These are phyloP conservation scores for Ascochyta clinopodiicola DNA, from an alignment of 2,329 filamentous ascomycete species.

Conservation along the genomic window DNA sequence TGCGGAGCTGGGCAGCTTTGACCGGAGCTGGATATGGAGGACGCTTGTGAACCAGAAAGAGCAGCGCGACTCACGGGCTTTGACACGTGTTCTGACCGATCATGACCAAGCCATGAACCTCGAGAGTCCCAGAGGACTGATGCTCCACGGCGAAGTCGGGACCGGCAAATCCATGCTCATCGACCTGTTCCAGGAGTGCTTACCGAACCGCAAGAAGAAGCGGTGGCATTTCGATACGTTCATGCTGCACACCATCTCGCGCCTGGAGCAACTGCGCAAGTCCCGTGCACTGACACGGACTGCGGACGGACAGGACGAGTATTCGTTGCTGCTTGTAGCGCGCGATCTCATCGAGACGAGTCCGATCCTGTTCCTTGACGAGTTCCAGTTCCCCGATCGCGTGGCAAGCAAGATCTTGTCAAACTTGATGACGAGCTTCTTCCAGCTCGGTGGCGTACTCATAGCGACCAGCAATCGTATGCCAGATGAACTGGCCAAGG, in stretches of 20 bases:
- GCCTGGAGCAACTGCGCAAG: constrained; percentile 69
- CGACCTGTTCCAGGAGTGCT: constrained; percentile 77
- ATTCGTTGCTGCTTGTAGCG: constrained; percentile 76
- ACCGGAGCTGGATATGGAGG: constrained; percentile 60
- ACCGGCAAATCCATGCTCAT: constrained; percentile 87
- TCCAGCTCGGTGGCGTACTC: constrained; percentile 80
- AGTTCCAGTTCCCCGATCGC: constrained; percentile 82
- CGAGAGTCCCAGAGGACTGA: constrained; percentile 74
- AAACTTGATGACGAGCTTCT: constrained; percentile 79
- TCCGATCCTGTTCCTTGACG: constrained; percentile 80
- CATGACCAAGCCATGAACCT: constrained; percentile 75
- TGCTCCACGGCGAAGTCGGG: constrained; percentile 82
- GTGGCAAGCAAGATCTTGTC: constrained; percentile 80
- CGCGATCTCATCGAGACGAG: constrained; percentile 76
- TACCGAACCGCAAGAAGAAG: constrained; percentile 75
- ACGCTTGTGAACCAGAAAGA: constrained; percentile 62
- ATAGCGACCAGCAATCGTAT: constrained; percentile 83
- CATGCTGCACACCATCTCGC: constrained; percentile 78
- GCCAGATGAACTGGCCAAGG: constrained; percentile 80
- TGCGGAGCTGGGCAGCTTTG: constrained; percentile 28
- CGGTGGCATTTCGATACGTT: constrained; percentile 87
- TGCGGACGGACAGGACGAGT: constrained; percentile 57
- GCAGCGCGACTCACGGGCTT: constrained; percentile 61
- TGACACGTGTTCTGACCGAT: constrained; percentile 72
- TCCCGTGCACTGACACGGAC: constrained; percentile 32